These are phyloP conservation scores for Phytophthora podocarpi DNA, from an alignment of 352 stramenopile genomes.

Conservation along the genomic window DNA sequence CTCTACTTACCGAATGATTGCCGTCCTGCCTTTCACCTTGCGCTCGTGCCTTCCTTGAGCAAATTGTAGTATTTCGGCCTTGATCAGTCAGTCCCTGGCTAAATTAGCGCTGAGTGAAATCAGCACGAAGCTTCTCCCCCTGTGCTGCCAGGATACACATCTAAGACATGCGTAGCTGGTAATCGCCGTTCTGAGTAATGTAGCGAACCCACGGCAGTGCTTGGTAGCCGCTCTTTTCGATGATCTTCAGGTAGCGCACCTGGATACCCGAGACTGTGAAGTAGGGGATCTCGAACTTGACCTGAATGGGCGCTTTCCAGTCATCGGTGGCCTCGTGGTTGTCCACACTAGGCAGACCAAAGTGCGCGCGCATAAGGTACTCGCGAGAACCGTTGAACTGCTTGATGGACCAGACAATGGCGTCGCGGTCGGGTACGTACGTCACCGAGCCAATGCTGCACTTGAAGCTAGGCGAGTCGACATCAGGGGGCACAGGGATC, in stretches of 20 bases:
- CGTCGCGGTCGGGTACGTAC: constrained; percentile 98
- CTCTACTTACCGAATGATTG: constrained; percentile 37
- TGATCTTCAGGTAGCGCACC: constrained; percentile 99
- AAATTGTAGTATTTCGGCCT: constrained; percentile 18
- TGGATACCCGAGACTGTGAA: constrained; percentile 98
- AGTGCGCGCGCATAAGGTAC: constrained; percentile 99
- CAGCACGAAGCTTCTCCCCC: constrained; percentile 13
- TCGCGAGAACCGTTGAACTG: constrained; percentile 98
- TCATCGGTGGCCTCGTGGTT: constrained; percentile 86
- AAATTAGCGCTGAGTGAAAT: constrained; percentile 13
- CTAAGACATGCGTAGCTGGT: constrained; percentile 99
- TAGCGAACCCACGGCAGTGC: constrained; percentile 99
- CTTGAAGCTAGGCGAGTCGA: constrained; percentile 99
- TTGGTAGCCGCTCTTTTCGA: constrained; percentile 99
- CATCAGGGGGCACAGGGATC: constrained; percentile 98
- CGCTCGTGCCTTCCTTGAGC: constrained; percentile 21
- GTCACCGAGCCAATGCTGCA: constrained; percentile 97
- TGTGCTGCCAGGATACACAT: constrained; percentile 7
- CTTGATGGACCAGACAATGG: constrained; percentile 99
- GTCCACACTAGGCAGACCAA: constrained; percentile 96
- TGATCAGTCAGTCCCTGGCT: constrained; percentile 15
- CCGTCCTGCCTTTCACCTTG: constrained; percentile 4
- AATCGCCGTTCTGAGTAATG: constrained; percentile 99
- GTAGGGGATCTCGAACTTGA: constrained; percentile 98
- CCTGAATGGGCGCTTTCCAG: constrained; percentile 92